Base-by-base conservation (phyloP, 345 rosid species). In the Jatropha curcas region DNA sequence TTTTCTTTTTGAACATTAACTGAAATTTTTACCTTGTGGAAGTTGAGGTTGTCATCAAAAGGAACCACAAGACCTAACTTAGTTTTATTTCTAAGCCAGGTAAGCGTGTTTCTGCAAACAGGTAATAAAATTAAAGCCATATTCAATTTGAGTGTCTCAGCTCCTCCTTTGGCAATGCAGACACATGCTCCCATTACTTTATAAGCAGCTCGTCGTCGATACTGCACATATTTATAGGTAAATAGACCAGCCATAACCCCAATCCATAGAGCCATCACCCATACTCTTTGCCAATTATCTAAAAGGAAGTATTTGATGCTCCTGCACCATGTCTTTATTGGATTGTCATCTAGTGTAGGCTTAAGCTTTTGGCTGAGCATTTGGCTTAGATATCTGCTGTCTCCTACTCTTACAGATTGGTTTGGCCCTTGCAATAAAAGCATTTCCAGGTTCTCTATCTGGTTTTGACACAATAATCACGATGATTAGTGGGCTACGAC, bases 1-100 rank as follows among this genome's bases (percentile, higher is more conserved):
- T 35, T 41, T 33, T 51, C 24, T 51, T 35, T 28, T n/a, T 33
- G 2, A 20, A 13, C 12, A 31, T 13, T 3, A 65, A 65, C 30
- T 27, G 53, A 2, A 56, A 19, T n/a, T 22, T 2, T 1, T 20
- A 91, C 97, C 92, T 88, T 85, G 86, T 91, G 97, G 82, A 91
- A 91, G 84, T 91, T 91, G 68, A 91, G 86, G 70, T 86, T 86
- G 84, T 91, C 97, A 71, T 91, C 92, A 68, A 91, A 91, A n/a
- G 97, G 97, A 71, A 91, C 90, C 37, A 46, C 88, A 57, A n/a
- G 67, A n/a, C 92, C 88, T 62, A 89, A 66, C 76, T 78, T 85
- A 48, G 94, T 86, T 74, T 85, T 88, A 73, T 86, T 88, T 83
- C 97, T 83, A 51, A 91, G 88, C 94, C 92, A 89, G 50, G 97